These are phyloP conservation scores for Leishmania turanica DNA, from an alignment of 208 protist genomes.

Conservation along the genomic window DNA sequence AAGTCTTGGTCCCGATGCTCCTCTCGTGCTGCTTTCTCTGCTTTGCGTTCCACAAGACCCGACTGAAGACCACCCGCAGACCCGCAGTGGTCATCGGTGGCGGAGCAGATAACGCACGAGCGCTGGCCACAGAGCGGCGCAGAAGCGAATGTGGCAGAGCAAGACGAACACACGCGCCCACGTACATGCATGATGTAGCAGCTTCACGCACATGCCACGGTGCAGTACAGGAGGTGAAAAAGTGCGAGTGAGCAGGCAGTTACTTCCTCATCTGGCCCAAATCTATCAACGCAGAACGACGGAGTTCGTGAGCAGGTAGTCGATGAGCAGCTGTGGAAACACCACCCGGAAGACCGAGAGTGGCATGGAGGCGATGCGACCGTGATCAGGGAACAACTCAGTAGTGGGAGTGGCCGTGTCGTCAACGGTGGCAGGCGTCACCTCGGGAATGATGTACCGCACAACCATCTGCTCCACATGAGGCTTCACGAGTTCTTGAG, in stretches of 20 bases:
- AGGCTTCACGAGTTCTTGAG: slow-evolving; percentile 40
- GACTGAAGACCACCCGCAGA: background rate
- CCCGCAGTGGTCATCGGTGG: background rate
- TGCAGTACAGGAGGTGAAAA: background rate
- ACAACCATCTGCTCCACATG: slow-evolving; percentile 68
- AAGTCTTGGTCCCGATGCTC: background rate
- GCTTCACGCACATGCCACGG: background rate
- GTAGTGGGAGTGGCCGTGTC: background rate
- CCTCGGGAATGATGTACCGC: slow-evolving; percentile 44
- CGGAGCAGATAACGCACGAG: background rate
- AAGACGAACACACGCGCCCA: background rate
- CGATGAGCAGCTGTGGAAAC: slow-evolving; percentile 81
- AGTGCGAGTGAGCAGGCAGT: background rate
- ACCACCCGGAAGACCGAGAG: slow-evolving; percentile 74
- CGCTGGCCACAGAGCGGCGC: background rate
- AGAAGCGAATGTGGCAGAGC: background rate
- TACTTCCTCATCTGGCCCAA: background rate
- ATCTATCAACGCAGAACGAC: slow-evolving; percentile 49
- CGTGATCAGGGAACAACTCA: background rate
- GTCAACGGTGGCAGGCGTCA: background rate
- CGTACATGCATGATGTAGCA: background rate
- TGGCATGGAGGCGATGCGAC: slow-evolving; percentile 53
- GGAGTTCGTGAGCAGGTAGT: slow-evolving; percentile 67
- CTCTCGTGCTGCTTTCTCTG: background rate
- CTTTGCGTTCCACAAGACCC: background rate